Evolutionary conservation across 495 filamentous ascomycete species (phyloP).

Genomic region (Aspergillus sclerotiicarbonarius): DNA sequence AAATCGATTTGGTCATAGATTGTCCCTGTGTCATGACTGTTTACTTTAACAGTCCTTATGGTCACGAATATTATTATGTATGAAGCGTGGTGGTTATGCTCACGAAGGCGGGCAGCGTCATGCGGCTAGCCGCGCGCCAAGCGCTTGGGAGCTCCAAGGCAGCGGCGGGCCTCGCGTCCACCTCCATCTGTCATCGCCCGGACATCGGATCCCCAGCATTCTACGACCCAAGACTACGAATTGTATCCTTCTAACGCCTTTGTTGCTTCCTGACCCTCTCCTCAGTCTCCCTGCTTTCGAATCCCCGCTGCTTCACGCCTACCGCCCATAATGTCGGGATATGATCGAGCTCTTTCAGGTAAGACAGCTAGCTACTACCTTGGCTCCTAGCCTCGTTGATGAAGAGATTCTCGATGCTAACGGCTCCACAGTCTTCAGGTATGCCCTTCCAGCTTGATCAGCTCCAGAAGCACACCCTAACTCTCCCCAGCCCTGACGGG

Average conservation of each 20-base stretch:
- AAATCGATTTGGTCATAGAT: no score
- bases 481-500: slow-evolving; percentile 77
- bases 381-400: slow-evolving; percentile 36
- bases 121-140: slow-evolving; percentile 25
- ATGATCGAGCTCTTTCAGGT: slow-evolving; percentile 95
- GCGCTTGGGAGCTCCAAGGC: slow-evolving; percentile 29
- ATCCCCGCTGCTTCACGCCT: slow-evolving; percentile 5
- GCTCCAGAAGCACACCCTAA: slow-evolving; percentile 25
- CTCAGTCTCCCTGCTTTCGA: slow-evolving; percentile 7
- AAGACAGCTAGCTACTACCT: slow-evolving; percentile 40
- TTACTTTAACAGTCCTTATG: no score
- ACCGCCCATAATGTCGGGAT: slow-evolving; percentile 73
- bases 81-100: no score
- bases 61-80: no score
- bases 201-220: slow-evolving; percentile 9
- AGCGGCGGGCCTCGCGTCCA: slow-evolving; percentile 29
- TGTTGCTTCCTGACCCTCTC: slow-evolving; percentile 3
- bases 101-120: not conserved
- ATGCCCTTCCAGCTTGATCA: slow-evolving; percentile 11
- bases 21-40: no score
- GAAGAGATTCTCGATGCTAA: slow-evolving; percentile 39
- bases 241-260: slow-evolving; percentile 14
- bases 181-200: slow-evolving; percentile 28
- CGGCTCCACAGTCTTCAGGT: slow-evolving; percentile 29
- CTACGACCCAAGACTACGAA: slow-evolving; percentile 18